phyloP scores from a whole-genome alignment of 768 basidiomycete genomes.

The Russula earlei region DNA sequence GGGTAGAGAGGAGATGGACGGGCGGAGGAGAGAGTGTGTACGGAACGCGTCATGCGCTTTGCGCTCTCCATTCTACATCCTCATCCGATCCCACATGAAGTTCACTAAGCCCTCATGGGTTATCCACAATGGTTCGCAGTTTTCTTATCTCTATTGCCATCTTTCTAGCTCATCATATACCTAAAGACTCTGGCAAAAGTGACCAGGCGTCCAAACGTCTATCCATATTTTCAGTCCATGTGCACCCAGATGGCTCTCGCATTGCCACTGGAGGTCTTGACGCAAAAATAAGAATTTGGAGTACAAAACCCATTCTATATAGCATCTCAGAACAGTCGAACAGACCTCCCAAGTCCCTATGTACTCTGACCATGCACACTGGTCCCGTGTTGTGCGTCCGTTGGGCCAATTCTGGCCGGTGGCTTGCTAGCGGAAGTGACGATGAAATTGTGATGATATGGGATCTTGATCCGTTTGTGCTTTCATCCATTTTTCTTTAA shows the following conservation, averaged over 20 bases:
- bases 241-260: constrained; percentile 91
- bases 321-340: constrained; percentile 54
- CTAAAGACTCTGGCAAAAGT: constrained; percentile 43
- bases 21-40: too few species aligned
- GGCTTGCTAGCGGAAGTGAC: constrained; percentile 94
- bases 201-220: constrained; percentile 55
- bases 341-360: constrained; percentile 75
- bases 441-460: constrained; percentile 95
- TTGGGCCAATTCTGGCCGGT: constrained; percentile 90
- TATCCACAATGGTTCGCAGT: constrained; percentile 58
- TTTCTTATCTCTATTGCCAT: constrained; percentile 12
- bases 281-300: constrained; percentile 95
- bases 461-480: constrained; percentile 89
- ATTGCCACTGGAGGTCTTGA: constrained; percentile 98
- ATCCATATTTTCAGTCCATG: constrained; percentile 87
- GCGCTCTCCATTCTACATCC: too few species aligned
- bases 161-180: not conserved
- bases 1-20: too few species aligned
- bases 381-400: constrained; percentile 86
- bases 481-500: not conserved
- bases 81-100: too few species aligned
- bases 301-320: constrained; percentile 88
- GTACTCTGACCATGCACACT: constrained; percentile 88
- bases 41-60: too few species aligned
- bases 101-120: constrained; percentile 90